Evolutionary conservation across 306 rosid species (phyloP).

Genomic region (Prunus mume): DNA sequence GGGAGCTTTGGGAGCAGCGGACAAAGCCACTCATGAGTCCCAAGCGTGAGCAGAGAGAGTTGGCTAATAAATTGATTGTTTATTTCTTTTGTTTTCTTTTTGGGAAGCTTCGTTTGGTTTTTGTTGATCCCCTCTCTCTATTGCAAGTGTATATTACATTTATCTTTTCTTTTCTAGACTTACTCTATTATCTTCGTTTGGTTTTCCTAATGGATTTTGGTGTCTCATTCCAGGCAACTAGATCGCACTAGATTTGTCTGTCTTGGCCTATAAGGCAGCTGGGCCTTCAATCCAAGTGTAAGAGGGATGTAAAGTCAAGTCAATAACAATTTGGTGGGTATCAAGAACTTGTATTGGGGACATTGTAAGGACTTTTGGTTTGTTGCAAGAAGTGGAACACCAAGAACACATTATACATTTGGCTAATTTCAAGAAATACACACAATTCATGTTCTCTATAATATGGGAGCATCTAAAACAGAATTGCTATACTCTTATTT

Average conservation of each 20-base stretch:
- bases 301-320: not conserved
- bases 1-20: constrained; percentile 19
- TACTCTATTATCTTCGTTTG: constrained; percentile 6
- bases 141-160: too few relatives aligned
- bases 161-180: too few relatives aligned
- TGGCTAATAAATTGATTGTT: not conserved
- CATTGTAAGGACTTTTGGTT: not conserved
- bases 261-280: not conserved
- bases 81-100: not conserved
- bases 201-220: not conserved
- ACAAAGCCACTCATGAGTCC: constrained; percentile 14
- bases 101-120: constrained; percentile 26
- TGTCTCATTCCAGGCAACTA: constrained; percentile 7
- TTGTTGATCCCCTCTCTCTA: not conserved
- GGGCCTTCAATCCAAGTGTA: not conserved
- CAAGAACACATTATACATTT: too few relatives aligned
- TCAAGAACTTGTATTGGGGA: not conserved
- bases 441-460: too few relatives aligned
- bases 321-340: not conserved
- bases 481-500: too few relatives aligned
- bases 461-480: too few relatives aligned
- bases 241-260: not conserved
- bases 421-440: too few relatives aligned
- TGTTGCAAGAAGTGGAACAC: not conserved
- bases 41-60: not conserved